phyloP scores from a whole-genome alignment of 164 flowering plant species.

The Berberis vulgaris region DNA sequence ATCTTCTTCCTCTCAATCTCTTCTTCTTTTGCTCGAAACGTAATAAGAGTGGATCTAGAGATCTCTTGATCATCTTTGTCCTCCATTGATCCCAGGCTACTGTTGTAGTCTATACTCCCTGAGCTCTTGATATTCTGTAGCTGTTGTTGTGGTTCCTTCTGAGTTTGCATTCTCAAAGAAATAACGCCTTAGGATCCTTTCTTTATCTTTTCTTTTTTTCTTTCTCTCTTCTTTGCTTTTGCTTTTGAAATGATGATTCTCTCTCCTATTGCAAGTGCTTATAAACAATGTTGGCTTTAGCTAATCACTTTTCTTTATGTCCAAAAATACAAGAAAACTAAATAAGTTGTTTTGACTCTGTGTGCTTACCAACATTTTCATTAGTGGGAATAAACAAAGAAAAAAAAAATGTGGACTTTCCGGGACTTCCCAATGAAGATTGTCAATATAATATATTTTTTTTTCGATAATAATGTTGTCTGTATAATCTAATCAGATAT shows the following conservation, averaged over 20 bases:
- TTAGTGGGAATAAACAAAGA: no score
- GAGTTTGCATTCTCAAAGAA: constrained; percentile 25
- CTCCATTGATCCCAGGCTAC: constrained; percentile 26
- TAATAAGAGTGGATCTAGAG: constrained; percentile 55
- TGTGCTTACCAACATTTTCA: no score
- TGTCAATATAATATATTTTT: no score
- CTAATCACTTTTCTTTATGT: constrained; percentile 21
- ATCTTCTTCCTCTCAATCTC: constrained; percentile 85
- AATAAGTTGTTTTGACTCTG: no score
- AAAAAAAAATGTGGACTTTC: no score
- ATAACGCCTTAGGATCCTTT: not conserved
- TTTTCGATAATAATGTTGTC: no score
- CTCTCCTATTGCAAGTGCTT: constrained; percentile 26
- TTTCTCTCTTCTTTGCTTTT: constrained; percentile 16
- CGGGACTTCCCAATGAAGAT: no score
- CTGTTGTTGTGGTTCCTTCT: constrained; percentile 32
- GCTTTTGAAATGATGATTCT: constrained; percentile 22
- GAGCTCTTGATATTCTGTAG: constrained; percentile 32
- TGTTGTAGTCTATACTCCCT: constrained; percentile 24
- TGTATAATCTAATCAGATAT: no score
- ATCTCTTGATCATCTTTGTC: constrained; percentile 70
- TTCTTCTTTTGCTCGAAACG: constrained; percentile 74
- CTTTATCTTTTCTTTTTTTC: constrained; percentile 9
- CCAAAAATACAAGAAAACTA: constrained; percentile 1
- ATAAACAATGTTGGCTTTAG: constrained; percentile 20